These are phyloP conservation scores for Pseudotsuga menziesii DNA, from an alignment of 75 land plant genomes.

Conservation along the genomic window DNA sequence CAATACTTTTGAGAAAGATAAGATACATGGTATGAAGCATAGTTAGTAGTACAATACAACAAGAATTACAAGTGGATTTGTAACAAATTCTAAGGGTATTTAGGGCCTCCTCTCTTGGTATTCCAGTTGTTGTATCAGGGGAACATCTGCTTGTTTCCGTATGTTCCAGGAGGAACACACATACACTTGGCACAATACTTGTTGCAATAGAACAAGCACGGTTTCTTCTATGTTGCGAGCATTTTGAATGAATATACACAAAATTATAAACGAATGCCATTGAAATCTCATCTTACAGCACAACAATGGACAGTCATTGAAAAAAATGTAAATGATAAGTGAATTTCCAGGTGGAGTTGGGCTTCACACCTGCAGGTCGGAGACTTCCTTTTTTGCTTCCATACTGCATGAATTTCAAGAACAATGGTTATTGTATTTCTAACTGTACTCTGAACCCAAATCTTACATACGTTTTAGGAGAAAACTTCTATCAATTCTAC, in stretches of 20 bases:
- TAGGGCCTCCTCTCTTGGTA: constrained; percentile 69
- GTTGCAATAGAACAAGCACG: constrained; percentile 66
- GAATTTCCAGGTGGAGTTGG: background rate
- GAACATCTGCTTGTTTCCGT: constrained; percentile 61
- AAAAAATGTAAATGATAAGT: no score
- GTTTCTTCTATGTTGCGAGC: constrained; percentile 37
- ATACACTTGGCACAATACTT: constrained; percentile 68
- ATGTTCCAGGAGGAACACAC: constrained; percentile 69
- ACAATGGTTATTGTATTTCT: no score
- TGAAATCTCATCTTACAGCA: no score
- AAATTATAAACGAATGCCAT: background rate
- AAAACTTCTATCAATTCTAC: no score
- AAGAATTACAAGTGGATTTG: background rate
- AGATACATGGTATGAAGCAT: background rate
- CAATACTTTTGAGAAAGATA: no score
- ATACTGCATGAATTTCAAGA: constrained; percentile 1
- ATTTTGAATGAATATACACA: background rate
- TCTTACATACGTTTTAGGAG: no score
- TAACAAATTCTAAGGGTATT: constrained; percentile 48
- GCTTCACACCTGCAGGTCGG: constrained; percentile 15
- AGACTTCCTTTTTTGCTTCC: constrained; percentile 18
- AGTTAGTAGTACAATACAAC: no score
- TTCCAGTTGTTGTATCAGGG: constrained; percentile 90
- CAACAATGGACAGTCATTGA: no score
- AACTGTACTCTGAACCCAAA: no score